Conservation (phyloP, 768 basidiomycete species). For the Hygrocybe punicea region DNA sequence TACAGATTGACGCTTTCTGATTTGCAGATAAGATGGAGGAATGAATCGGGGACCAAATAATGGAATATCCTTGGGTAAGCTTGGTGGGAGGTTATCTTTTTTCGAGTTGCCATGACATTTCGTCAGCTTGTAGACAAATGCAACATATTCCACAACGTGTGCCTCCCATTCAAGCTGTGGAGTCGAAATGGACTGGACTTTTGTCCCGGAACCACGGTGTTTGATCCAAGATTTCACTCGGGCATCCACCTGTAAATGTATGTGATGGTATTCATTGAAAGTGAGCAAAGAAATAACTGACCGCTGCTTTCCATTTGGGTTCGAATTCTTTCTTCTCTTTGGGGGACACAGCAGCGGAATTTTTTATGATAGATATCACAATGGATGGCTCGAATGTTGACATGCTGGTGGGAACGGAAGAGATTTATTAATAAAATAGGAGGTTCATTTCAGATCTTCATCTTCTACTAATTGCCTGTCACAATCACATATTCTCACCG, state of each 20-base stretch:
- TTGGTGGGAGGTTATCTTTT: not conserved
- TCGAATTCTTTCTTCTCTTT: constrained; percentile 2
- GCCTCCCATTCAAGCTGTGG: constrained; percentile 22
- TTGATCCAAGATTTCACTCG: not conserved
- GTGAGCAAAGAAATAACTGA: not conserved
- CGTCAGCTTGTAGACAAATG: constrained; percentile 11
- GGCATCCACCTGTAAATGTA: not conserved
- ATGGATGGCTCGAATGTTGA: not conserved
- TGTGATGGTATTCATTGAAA: not conserved
- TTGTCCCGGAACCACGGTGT: not conserved
- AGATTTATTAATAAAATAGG: not conserved
- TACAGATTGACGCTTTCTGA: constrained; percentile 6
- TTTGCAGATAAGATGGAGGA: constrained; percentile 15
- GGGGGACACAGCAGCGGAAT: not conserved
- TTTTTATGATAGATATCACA: not conserved
- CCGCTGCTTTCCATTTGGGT: not conserved
- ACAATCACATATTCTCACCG: no score
- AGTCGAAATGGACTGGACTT: not conserved
- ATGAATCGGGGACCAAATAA: constrained; percentile 21
- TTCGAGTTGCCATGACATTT: constrained; percentile 4
- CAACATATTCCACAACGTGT: constrained; percentile 20
- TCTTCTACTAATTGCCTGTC: no score
- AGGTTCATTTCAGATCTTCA: not conserved
- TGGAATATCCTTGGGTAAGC: constrained; percentile 9
- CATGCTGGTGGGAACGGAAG: not conserved